These are phyloP conservation scores for Eucalyptus shirleyi DNA, from an alignment of 345 rosid species.

Conservation along the genomic window DNA sequence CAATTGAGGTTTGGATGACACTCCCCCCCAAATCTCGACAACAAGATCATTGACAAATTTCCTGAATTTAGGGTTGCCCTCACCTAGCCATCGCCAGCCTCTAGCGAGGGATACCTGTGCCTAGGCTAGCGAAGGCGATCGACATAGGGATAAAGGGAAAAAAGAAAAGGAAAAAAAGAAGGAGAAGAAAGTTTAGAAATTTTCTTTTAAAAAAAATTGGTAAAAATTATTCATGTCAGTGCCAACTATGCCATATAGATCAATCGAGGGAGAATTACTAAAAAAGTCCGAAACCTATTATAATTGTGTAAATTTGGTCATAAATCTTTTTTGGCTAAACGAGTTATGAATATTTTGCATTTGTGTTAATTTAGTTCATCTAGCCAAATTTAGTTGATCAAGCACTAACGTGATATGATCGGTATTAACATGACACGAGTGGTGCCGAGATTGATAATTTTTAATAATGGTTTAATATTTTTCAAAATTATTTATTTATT, in stretches of 20 bases:
- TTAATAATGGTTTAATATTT: no score
- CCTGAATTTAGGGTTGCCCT: background rate
- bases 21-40: background rate
- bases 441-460: accelerated
- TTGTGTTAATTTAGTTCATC: no score
- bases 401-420: no score
- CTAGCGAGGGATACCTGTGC: accelerated
- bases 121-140: accelerated
- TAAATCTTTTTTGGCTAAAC: background rate
- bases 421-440: accelerated
- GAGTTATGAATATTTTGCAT: accelerated
- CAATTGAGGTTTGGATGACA: background rate
- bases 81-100: background rate
- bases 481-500: no score
- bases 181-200: background rate
- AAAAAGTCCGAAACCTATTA: background rate
- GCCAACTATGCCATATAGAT: background rate
- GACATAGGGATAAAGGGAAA: background rate
- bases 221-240: accelerated
- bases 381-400: background rate
- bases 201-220: background rate
- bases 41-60: background rate
- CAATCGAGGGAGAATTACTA: accelerated
- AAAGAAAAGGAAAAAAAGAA: background rate
- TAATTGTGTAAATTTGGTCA: no score